These are phyloP conservation scores for Scutellaria barbata DNA, from an alignment of 257 asterid species.

Conservation along the genomic window DNA sequence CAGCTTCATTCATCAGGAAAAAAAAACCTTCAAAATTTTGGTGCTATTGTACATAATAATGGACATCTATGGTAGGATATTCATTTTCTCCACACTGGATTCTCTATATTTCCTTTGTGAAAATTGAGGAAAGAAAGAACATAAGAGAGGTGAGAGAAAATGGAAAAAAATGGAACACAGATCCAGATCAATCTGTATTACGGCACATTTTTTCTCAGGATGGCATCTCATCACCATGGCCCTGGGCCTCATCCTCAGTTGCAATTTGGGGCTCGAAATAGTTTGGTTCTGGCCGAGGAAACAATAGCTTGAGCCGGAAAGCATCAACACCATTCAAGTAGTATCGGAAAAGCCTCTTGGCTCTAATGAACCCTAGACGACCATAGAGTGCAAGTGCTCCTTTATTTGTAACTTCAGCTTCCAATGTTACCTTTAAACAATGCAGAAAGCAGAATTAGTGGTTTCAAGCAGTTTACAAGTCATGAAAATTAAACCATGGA, in stretches of 20 bases:
- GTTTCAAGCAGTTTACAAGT: neutral
- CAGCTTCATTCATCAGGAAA: neutral
- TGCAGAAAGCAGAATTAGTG: conserved; percentile 1
- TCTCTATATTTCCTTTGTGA: too few relatives aligned
- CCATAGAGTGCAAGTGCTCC: conserved; percentile 97
- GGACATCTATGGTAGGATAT: conserved; percentile 21
- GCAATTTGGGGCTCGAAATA: conserved; percentile 37
- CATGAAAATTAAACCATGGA: neutral
- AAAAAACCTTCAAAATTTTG: conserved; percentile 17
- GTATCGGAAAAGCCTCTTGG: conserved; percentile 93
- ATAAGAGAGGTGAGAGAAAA: too few relatives aligned
- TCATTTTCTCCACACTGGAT: too few relatives aligned
- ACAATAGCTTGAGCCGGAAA: conserved; percentile 83
- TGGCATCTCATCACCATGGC: conserved; percentile 32
- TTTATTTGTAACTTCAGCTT: conserved; percentile 93
- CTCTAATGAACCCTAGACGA: conserved; percentile 85
- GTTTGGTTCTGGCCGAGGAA: conserved; percentile 63
- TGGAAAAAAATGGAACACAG: too few relatives aligned
- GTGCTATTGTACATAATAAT: conserved; percentile 19
- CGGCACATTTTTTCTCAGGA: conserved; percentile 26
- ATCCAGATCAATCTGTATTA: conserved; percentile 32
- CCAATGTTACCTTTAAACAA: conserved; percentile 74
- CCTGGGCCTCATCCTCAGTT: conserved; percentile 39
- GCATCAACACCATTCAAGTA: conserved; percentile 97
- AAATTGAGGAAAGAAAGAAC: too few relatives aligned